A percentile compares a stretch with the other conserved stretches of the same genome.
These are phyloP conservation scores for Verticillium dahliae DNA, from an alignment of 2,329 filamentous ascomycete genomes.

Conservation along the genomic window DNA sequence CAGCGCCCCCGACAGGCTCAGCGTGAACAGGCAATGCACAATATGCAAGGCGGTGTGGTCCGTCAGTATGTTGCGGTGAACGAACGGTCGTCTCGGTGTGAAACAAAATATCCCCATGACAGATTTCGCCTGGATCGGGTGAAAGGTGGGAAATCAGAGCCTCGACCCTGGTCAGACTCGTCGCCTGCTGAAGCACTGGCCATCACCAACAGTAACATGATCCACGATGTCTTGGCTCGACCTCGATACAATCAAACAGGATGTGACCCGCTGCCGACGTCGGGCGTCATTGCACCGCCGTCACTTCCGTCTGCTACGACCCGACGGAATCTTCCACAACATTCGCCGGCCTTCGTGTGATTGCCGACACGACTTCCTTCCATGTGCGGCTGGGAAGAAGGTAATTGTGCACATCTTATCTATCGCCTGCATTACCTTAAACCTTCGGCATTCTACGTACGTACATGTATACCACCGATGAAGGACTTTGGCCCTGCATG, in stretches of 20 bases:
- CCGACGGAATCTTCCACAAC: not conserved
- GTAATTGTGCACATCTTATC: not conserved
- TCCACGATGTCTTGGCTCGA: not conserved
- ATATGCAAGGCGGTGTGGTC: not conserved
- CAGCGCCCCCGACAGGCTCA: not conserved
- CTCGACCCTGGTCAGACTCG: not conserved
- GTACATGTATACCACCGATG: not conserved
- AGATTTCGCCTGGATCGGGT: not conserved
- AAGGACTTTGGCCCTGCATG: not conserved
- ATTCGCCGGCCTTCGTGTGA: not conserved
- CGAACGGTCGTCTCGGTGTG: not conserved
- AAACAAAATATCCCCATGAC: not conserved
- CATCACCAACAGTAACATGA: not conserved
- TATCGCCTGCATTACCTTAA: not conserved
- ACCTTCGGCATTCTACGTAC: not conserved
- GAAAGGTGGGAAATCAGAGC: not conserved
- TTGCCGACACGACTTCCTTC: not conserved
- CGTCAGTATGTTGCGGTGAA: not conserved
- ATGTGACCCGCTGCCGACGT: not conserved
- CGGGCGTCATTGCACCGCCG: not conserved
- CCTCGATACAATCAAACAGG: not conserved
- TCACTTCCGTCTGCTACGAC: not conserved
- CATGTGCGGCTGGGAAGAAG: not conserved
- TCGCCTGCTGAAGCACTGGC: not conserved
- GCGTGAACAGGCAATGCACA: not conserved